These are phyloP conservation scores for Phytophthora palmivora DNA, from an alignment of 352 stramenopile species.

Conservation along the genomic window DNA sequence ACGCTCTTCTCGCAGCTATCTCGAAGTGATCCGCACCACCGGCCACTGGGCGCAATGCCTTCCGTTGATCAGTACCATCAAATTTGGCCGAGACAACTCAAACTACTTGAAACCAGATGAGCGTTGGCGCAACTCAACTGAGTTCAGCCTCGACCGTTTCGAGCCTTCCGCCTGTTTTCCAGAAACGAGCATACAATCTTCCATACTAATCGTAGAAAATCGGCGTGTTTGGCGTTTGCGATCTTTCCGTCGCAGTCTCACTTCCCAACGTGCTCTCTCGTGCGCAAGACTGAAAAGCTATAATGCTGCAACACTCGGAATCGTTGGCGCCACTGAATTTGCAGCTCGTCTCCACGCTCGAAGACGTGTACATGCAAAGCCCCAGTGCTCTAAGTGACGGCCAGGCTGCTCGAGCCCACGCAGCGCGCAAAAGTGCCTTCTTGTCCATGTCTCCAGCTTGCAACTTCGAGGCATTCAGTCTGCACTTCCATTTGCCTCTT, in stretches of 20 bases:
- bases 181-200: slow-evolving; percentile 21
- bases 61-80: slow-evolving; percentile 11
- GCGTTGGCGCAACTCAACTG: slow-evolving; percentile 9
- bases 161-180: slow-evolving; percentile 13
- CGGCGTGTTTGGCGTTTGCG: slow-evolving; percentile 30
- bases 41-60: slow-evolving; percentile 1
- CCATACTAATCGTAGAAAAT: slow-evolving; percentile 16
- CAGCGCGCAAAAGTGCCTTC: slow-evolving; percentile 56
- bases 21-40: no score
- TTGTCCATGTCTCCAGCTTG: slow-evolving; percentile 59
- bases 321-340: slow-evolving; percentile 38
- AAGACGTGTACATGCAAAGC: slow-evolving; percentile 50
- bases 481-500: slow-evolving; percentile 73
- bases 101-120: neutral
- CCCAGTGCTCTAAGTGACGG: slow-evolving; percentile 22
- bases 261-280: slow-evolving; percentile 25
- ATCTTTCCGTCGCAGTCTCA: slow-evolving; percentile 36
- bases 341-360: slow-evolving; percentile 35
- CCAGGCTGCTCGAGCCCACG: slow-evolving; percentile 37
- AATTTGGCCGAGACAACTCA: slow-evolving; percentile 10
- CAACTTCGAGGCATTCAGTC: slow-evolving; percentile 78
- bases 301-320: slow-evolving; percentile 34
- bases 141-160: slow-evolving; percentile 25
- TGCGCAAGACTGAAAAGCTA: slow-evolving; percentile 19
- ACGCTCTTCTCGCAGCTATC: slow-evolving; percentile 13